Evolutionary conservation across 1,284 basidiomycete species (phyloP).

Genomic region (Apiotrichum brassicae): DNA sequence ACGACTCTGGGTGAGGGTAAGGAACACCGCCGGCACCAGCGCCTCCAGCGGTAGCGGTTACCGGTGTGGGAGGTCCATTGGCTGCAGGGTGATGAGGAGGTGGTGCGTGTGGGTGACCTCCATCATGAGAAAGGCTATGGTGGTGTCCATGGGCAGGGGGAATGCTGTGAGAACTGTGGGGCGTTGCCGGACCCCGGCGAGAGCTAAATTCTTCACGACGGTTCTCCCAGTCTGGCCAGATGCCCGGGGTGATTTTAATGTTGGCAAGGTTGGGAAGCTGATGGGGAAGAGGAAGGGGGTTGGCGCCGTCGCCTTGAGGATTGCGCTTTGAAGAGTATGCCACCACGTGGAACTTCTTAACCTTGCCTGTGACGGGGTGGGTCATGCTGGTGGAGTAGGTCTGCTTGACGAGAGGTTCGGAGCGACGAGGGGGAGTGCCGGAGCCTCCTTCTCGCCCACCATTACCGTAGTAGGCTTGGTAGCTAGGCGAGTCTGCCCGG

Average conservation of each 20-base stretch:
- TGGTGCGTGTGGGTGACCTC: constrained; percentile 9
- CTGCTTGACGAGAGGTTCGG: constrained; percentile 43
- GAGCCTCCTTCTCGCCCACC: constrained; percentile 8
- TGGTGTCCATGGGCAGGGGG: constrained; percentile 7
- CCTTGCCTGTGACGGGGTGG: constrained; percentile 35
- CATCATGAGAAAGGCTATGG: neutral
- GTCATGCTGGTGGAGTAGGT: constrained; percentile 45
- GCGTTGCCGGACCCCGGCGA: constrained; percentile 9
- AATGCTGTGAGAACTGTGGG: constrained; percentile 6
- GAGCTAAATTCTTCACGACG: constrained; percentile 28
- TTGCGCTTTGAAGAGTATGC: constrained; percentile 44
- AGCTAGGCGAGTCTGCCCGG: constrained; percentile 17
- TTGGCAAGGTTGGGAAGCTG: constrained; percentile 37
- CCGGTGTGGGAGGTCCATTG: constrained; percentile 12
- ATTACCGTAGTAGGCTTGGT: constrained; percentile 18
- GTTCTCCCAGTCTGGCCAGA: constrained; percentile 45
- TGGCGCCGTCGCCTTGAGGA: constrained; percentile 38
- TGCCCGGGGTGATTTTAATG: constrained; percentile 35
- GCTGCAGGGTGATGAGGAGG: constrained; percentile 12
- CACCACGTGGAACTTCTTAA: constrained; percentile 45
- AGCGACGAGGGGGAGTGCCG: constrained; percentile 17
- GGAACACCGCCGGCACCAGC: neutral
- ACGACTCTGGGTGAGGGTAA: constrained; percentile 12
- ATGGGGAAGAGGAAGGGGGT: constrained; percentile 38
- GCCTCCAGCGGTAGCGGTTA: constrained; percentile 13